Evolutionary conservation across 2,329 filamentous ascomycete species (phyloP), one percentile per base, ranked within the genome.

Genomic region (Apiospora aurea): DNA sequence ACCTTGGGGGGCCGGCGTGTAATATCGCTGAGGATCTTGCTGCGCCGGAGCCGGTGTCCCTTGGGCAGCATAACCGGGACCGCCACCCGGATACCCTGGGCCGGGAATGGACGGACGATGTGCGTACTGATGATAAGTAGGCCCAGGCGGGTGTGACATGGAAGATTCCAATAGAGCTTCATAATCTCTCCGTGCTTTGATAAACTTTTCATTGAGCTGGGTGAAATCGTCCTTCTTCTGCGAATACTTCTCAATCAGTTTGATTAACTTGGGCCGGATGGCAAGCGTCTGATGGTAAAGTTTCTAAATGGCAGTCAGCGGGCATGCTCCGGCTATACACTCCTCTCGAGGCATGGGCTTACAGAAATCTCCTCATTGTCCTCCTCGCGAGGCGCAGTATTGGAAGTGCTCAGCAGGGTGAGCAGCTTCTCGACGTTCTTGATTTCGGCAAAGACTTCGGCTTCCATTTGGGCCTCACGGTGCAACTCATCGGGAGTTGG

Each of bases 161-260:
- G 96, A 98, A 24, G 94, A 93, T 82, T 99, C 96, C 26, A 99
- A 87, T n/a, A 99, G 88, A 43, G 94, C 92, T 83, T 99, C 96
- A 81, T 99, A 99, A 83, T 99, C 96, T 78, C 96, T 90, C 75
- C 96, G 92, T 66, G 96, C 96, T 83, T 99, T 99, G 87, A 99
- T 98, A 82, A 99, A 99, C 84, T 98, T 98, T 82, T 99, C 96
- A 79, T 99, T 99, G 74, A 99, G 86, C 81, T 98, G 96, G 2
- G 96, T 98, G 80, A 99, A 98, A 82, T 99, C 96, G 83, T 99
- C 96, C 85, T 99, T 99, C 89, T 97, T 98, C 81, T 99, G 96
- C 13, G 96, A 98, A 81, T 99, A 99, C 82, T 98, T 98, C 74
- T 97, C 96, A 80, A 99, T 99, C 69, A 99, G 85, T 84, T 98